Conservation (phyloP, 2,329 filamentous ascomycete species). For the Beauveria australis region DNA sequence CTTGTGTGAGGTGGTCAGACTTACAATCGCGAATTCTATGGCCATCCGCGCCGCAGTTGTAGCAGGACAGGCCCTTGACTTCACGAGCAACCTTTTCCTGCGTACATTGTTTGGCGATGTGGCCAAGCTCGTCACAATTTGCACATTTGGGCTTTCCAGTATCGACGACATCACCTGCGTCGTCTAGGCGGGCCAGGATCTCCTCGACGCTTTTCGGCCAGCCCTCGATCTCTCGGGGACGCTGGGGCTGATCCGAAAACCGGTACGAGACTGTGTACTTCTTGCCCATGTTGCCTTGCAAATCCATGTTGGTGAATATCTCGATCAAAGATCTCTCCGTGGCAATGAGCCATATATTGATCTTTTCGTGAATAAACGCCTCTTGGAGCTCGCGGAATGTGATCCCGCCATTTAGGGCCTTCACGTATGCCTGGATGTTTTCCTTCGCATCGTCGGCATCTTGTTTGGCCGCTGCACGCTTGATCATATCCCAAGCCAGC, state of each 20-base stretch:
- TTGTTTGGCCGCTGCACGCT: constrained; percentile 39
- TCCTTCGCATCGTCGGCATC: constrained; percentile 58
- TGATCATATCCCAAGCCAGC: constrained; percentile 49
- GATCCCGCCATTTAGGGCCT: constrained; percentile 43
- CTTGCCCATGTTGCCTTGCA: constrained; percentile 59
- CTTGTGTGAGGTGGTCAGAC: constrained; percentile 18
- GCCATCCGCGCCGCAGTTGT: constrained; percentile 55
- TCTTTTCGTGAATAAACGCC: constrained; percentile 44
- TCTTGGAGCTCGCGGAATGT: constrained; percentile 55
- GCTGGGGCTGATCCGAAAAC: constrained; percentile 47
- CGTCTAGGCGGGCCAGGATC: constrained; percentile 54
- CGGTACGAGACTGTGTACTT: constrained; percentile 58
- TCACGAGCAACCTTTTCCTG: constrained; percentile 46
- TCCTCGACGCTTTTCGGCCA: constrained; percentile 54
- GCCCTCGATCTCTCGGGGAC: constrained; percentile 47
- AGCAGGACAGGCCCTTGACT: constrained; percentile 46
- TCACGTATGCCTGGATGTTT: constrained; percentile 52
- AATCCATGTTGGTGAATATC: constrained; percentile 62
- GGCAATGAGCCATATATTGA: constrained; percentile 55
- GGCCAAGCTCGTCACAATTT: constrained; percentile 59
- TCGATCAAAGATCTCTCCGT: constrained; percentile 46
- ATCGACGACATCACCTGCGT: constrained; percentile 57
- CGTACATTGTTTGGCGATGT: constrained; percentile 51
- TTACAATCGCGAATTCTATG: constrained; percentile 64
- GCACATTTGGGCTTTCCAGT: constrained; percentile 50